These are phyloP conservation scores for Penicillium hesseltinei DNA, from an alignment of 2,329 filamentous ascomycete species.

Conservation along the genomic window DNA sequence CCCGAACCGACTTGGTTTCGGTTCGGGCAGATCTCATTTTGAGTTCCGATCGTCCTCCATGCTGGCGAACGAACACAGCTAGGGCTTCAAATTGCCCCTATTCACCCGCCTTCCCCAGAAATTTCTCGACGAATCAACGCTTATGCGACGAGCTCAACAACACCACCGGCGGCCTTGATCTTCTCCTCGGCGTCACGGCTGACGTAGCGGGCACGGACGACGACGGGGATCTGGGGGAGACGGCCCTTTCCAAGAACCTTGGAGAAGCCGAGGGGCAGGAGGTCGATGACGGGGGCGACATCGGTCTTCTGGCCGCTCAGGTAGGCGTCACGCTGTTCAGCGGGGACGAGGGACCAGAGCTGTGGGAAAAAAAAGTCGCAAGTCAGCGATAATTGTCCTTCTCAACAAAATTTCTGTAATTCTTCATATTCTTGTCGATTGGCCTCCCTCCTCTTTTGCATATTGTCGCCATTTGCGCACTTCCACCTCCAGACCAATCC, in stretches of 20 bases:
- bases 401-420: neutral
- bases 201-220: conserved; percentile 94
- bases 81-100: conserved; percentile 29
- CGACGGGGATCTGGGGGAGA: conserved; percentile 85
- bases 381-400: conserved; percentile 18
- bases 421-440: neutral
- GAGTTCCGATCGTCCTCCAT: conserved; percentile 29
- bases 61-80: conserved; percentile 28
- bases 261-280: conserved; percentile 94
- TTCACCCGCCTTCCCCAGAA: conserved; percentile 29
- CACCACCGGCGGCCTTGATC: conserved; percentile 96
- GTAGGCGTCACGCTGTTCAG: conserved; percentile 92
- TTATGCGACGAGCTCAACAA: conserved; percentile 93
- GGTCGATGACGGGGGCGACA: conserved; percentile 95
- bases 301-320: conserved; percentile 75
- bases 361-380: conserved; percentile 39
- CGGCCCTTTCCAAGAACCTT: conserved; percentile 99
- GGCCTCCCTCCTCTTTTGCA: neutral
- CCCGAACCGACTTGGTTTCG: conserved; percentile 26
- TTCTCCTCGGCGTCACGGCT: conserved; percentile 96
- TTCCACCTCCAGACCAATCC: conserved; percentile 2
- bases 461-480: neutral
- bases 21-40: conserved; percentile 33
- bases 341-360: conserved; percentile 94
- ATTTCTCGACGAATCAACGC: conserved; percentile 30